Evolutionary conservation across 352 stramenopile genomes (phyloP), one percentile per base, ranked within the genome.

Genomic region (Phytophthora boehmeriae): DNA sequence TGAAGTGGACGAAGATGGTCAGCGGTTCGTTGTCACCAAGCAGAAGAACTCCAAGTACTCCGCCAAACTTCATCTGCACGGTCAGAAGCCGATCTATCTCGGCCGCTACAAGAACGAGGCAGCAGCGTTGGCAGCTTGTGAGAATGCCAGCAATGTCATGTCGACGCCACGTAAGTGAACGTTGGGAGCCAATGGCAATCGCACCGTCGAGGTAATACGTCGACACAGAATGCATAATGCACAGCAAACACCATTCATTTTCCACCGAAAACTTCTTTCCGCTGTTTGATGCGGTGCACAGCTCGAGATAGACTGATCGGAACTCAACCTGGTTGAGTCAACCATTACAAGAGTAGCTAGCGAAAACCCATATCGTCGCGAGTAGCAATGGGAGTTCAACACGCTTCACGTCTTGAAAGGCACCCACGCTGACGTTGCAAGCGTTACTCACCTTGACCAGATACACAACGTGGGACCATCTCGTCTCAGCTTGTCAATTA

Each of bases 81-180:
- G 79, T 0, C 80, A 89, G 39, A 92, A 90, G 10, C 80, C 78
- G 27, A 68, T 92, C 9, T 90, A 92, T 35, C 48, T 92, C 5
- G 83, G 83, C 2, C 68, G 83, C 27, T 92, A 86, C 66, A 80
- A 79, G 52, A 89, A 65, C 30, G 76, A 90, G 71, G 77, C 74
- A 5, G 78, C 83, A 2, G 83, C 83, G 8, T 65, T 80, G 27
- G 75, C 73, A 19, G 83, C 78, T 2, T 92, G 80, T 28, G 81
- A 92, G 35, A 79, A 59, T 49, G 83, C 80, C 1, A 87, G 76
- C 48, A 71, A 47, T 30, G 69, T 71, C 42, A 80, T 90, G 42
- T 78, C 73, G 8, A 89, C 83, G 3, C 83, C 80, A 0, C 78
- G 78, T 11, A 87, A 83, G 58, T 85, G 28, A 69, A 20, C 38